These are phyloP conservation scores for Sugiyamaella smithiae DNA, from an alignment of 805 yeast genomes.

Conservation along the genomic window DNA sequence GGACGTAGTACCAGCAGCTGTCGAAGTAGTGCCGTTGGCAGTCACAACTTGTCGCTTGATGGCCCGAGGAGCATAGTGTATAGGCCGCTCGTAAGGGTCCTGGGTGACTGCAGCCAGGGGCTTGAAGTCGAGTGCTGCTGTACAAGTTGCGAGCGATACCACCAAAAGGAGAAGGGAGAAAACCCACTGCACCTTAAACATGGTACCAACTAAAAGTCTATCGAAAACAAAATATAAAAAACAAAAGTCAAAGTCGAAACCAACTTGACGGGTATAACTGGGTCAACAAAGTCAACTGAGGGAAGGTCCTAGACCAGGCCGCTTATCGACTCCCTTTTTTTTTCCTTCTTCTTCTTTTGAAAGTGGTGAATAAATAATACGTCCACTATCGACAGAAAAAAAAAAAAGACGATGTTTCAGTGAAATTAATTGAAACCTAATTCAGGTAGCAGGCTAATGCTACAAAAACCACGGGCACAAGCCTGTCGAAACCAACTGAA, in stretches of 20 bases:
- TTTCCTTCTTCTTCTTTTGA: too few relatives aligned
- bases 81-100: constrained; percentile 17
- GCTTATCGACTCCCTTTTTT: too few relatives aligned
- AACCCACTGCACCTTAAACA: background rate
- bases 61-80: constrained; percentile 16
- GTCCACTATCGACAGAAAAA: too few relatives aligned
- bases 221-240: background rate
- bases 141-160: background rate
- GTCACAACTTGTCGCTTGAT: constrained; percentile 23
- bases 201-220: background rate
- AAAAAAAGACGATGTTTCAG: constrained; percentile 11
- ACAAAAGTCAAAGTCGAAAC: background rate
- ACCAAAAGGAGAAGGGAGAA: background rate
- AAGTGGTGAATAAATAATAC: too few relatives aligned
- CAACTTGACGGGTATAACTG: too few relatives aligned
- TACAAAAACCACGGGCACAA: background rate
- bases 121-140: background rate
- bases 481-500: background rate
- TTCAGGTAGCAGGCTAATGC: constrained; percentile 3
- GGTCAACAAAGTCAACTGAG: too few relatives aligned
- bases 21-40: constrained; percentile 14
- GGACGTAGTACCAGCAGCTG: background rate
- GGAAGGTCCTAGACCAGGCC: too few relatives aligned
- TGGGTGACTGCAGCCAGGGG: background rate
- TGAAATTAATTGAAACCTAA: constrained; percentile 10